Percentiles rank a stretch among this genome's conserved stretches.
Conservation (phyloP, 2,329 filamentous ascomycete genomes). For the Fusarium lyarnte region DNA sequence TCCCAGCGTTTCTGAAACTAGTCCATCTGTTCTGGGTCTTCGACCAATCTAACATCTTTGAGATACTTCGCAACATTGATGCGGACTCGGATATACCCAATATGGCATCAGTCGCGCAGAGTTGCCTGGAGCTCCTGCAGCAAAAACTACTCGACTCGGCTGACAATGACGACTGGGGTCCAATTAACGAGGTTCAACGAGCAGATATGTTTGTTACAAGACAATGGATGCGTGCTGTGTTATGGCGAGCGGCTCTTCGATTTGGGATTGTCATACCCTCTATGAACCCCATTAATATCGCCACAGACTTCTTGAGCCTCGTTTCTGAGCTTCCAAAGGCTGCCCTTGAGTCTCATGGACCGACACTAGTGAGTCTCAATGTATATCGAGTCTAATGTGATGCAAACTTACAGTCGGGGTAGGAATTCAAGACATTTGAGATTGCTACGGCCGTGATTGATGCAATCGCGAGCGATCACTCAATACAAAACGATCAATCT, state of each 20-base stretch:
- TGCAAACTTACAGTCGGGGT: not conserved
- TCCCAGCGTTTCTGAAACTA: slow-evolving; percentile 60
- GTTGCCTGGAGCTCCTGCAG: slow-evolving; percentile 53
- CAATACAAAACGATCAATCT: slow-evolving; percentile 38
- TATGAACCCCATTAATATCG: slow-evolving; percentile 55
- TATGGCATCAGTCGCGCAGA: slow-evolving; percentile 44
- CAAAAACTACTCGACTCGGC: slow-evolving; percentile 54
- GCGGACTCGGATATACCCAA: slow-evolving; percentile 46
- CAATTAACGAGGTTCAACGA: slow-evolving; percentile 58
- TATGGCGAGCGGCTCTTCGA: slow-evolving; percentile 55
- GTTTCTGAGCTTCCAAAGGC: slow-evolving; percentile 56
- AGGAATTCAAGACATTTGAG: slow-evolving; percentile 58
- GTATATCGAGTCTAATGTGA: rapidly evolving
- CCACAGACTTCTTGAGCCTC: slow-evolving; percentile 55
- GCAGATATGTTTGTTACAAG: slow-evolving; percentile 60
- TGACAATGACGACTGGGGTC: slow-evolving; percentile 48
- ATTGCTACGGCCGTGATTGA: slow-evolving; percentile 58
- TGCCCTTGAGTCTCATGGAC: slow-evolving; percentile 60
- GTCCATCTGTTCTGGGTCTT: slow-evolving; percentile 61
- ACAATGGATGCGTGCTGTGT: slow-evolving; percentile 61
- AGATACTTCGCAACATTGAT: slow-evolving; percentile 54
- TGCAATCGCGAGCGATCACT: slow-evolving; percentile 46
- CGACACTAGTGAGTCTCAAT: slow-evolving; percentile 49
- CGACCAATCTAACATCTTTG: slow-evolving; percentile 59
- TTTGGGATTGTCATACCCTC: slow-evolving; percentile 45